Evolutionary conservation across 345 rosid genomes (phyloP), one percentile per base, ranked within the genome.

Genomic region (Lenwebbia sp.): DNA sequence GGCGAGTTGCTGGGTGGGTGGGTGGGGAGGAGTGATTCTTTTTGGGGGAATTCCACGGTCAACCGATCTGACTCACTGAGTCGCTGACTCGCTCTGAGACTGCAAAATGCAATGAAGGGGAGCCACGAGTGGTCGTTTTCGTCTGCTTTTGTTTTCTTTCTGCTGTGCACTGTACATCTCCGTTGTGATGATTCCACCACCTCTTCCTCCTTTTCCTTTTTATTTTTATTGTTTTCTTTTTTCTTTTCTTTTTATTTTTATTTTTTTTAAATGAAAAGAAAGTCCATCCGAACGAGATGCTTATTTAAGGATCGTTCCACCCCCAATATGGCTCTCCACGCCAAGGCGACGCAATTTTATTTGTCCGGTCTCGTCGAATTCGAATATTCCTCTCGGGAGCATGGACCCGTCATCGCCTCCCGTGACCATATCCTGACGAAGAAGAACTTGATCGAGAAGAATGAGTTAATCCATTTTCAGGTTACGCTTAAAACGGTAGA

Each of bases 351-450:
- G 22, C 6, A 1, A 2, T 53, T 6, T 53, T 17, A 15, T 2
- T 19, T 6, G 23, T 15, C 17, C 3, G n/a, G 3, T 17, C 22
- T 17, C 55, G 3, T 3, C 23, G 23, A 47, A 47, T 47, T 47
- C 50, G 56, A 19, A 54, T 21, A 21, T 54, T 54, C 10, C 3
- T 7, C 9, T 2, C 7, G 56, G 23, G 23, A 6, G 56, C 56
- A 54, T 21, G 56, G 9, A 0, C 56, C 55, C 9, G 9, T 17
- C 54, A 14, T 21, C 23, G 41, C 21, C 75, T 15, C 75, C 0
- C 21, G 5, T 0, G 21, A 1, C 3, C 40, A 0, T 30, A 22
- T 30, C 44, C 12, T 5, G 44, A 0, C 8, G 41, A 17, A 8
- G 41, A 65, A 65, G 1, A 33, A 70, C 5, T 70, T 11, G 81